Percentiles rank a stretch among this genome's conserved stretches.
These are phyloP conservation scores for Ceriops tagal DNA, from an alignment of 345 rosid species.

Conservation along the genomic window DNA sequence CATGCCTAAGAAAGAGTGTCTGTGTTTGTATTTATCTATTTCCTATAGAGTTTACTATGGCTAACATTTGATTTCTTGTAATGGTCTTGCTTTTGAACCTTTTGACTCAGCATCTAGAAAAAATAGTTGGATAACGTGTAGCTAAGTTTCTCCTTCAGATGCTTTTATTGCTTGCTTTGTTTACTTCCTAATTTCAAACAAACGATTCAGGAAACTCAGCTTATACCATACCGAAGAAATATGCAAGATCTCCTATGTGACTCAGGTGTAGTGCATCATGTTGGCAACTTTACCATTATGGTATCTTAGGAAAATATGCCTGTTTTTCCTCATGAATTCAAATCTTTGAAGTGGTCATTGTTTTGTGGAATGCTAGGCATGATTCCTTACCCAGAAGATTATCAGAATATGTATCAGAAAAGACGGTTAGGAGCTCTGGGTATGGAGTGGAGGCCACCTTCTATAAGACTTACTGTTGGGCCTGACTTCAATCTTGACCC, in stretches of 20 bases:
- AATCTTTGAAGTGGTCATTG: slow-evolving; percentile 10
- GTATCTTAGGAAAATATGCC: neutral
- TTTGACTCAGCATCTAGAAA: neutral
- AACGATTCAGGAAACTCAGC: slow-evolving; percentile 85
- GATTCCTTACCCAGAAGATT: slow-evolving; percentile 95
- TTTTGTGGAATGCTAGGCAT: slow-evolving; percentile 52
- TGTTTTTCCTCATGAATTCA: slow-evolving; percentile 9
- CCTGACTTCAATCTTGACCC: slow-evolving; percentile 85
- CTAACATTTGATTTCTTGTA: neutral
- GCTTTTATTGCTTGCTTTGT: slow-evolving; percentile 1
- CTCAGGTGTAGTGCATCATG: slow-evolving; percentile 50
- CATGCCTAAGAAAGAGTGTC: too few relatives aligned
- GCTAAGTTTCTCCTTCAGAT: neutral
- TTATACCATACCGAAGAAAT: slow-evolving; percentile 77
- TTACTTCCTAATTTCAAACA: slow-evolving; percentile 2
- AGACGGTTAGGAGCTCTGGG: slow-evolving; percentile 89
- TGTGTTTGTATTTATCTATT: too few relatives aligned
- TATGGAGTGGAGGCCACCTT: slow-evolving; percentile 82
- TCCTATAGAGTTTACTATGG: too few relatives aligned
- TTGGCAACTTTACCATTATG: neutral
- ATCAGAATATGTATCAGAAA: slow-evolving; percentile 91
- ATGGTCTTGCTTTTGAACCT: neutral
- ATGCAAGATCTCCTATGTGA: slow-evolving; percentile 98
- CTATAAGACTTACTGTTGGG: slow-evolving; percentile 71
- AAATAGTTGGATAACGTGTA: neutral